phyloP scores from a whole-genome alignment of 169 alveolate species.

The Hepatocystis sp. region DNA sequence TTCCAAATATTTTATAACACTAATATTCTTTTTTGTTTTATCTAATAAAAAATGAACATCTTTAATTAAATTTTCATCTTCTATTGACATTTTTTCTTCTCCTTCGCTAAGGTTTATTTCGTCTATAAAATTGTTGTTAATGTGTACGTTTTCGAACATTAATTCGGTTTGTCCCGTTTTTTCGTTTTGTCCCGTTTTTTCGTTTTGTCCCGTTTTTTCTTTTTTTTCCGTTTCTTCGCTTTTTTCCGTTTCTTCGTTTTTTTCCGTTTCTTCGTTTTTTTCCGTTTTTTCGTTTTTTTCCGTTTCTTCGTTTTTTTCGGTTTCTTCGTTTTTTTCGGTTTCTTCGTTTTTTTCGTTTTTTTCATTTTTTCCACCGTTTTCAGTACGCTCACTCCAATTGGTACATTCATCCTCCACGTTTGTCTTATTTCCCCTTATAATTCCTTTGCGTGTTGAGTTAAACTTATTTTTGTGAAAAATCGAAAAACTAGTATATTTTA shows the following conservation, averaged over 20 bases:
- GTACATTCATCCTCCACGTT: not conserved
- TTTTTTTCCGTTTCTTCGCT: not conserved
- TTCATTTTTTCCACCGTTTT: not conserved
- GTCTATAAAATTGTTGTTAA: slow-evolving; percentile 59
- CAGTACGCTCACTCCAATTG: not conserved
- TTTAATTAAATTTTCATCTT: slow-evolving; percentile 50
- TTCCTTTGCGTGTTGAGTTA: slow-evolving; percentile 46
- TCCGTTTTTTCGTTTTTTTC: no score
- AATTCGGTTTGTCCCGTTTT: no score
- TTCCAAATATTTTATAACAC: slow-evolving; percentile 70
- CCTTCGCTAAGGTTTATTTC: slow-evolving; percentile 62
- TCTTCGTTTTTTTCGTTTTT: no score
- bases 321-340: no score
- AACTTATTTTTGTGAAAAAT: slow-evolving; percentile 65
- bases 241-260: no score
- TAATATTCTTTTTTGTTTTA: slow-evolving; percentile 69
- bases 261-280: no score
- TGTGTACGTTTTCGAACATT: slow-evolving; percentile 26
- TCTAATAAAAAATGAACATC: slow-evolving; percentile 56
- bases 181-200: not conserved
- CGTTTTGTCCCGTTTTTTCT: not conserved
- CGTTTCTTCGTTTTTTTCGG: no score
- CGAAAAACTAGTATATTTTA: slow-evolving; percentile 67
- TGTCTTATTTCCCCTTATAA: slow-evolving; percentile 8
- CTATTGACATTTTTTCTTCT: slow-evolving; percentile 41